Evolutionary conservation across 495 filamentous ascomycete species (phyloP).

Genomic region (Daldinia vernicosa): DNA sequence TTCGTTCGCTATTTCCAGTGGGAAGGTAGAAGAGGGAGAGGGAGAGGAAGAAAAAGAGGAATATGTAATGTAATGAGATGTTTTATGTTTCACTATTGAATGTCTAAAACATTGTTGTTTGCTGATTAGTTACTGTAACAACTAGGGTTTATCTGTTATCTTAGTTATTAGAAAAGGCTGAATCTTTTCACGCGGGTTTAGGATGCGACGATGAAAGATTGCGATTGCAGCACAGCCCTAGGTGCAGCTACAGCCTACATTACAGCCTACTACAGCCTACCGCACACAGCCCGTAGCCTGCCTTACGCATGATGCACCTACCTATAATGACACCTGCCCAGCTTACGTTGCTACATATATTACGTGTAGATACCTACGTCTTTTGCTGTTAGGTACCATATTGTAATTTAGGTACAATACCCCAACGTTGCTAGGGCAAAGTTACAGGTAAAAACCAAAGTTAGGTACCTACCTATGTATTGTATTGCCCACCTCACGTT

Average conservation of each 20-base stretch:
- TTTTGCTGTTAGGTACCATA: no score
- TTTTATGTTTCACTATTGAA: no score
- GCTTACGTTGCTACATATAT: neutral
- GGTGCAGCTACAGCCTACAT: constrained; percentile 12
- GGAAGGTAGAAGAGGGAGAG: neutral
- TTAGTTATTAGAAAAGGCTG: constrained; percentile 24
- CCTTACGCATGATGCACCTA: neutral
- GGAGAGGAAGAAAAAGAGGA: neutral
- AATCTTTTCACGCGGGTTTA: constrained; percentile 24
- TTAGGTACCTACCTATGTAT: no score
- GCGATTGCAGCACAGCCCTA: constrained; percentile 39
- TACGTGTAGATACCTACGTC: no score
- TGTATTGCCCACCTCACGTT: neutral
- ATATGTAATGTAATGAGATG: no score
- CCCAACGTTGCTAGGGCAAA: neutral
- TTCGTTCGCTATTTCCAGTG: constrained; percentile 19
- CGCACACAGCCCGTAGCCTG: neutral
- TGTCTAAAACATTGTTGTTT: constrained; percentile 37
- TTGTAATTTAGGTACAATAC: no score
- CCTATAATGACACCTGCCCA: neutral
- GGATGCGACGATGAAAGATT: constrained; percentile 38
- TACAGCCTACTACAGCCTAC: constrained; percentile 13
- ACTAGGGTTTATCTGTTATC: constrained; percentile 20
- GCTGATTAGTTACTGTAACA: constrained; percentile 31
- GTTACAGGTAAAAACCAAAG: neutral